Base-by-base conservation (phyloP, 805 yeast genomes). In the Nakazawaea populi region DNA sequence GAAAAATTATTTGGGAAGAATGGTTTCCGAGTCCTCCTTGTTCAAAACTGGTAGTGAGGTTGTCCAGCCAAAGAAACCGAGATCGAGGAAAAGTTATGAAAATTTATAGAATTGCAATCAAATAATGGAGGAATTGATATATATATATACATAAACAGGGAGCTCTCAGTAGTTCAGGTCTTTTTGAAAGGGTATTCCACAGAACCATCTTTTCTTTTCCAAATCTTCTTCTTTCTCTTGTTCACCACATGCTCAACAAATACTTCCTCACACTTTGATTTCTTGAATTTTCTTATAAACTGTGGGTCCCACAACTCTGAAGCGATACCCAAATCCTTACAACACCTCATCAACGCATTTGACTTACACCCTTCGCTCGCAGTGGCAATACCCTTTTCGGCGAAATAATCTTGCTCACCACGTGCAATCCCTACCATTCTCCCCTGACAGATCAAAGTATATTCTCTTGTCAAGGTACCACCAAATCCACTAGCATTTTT, bases 281-380 rank as follows among this genome's bases (percentile, higher is more conserved):
- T 73, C 64, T 87, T 87, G 68, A 83, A 87, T 44, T 63, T 60
- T 58, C 87, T 77, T 55, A 94, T 90, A 60, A 92, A 94, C 41
- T 82, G 72, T 2, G 99, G 99, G 65, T 94, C 99, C 99, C 99
- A 94, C 47, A 94, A 75, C 63, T 94, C 99, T 52, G 96, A 87
- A 1, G 97, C 99, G 56, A 94, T 86, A 4, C 98, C 98, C 60
- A 94, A 75, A 69, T 94, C 99, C 66, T 94, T 94, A 69, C 99
- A 94, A 62, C 98, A 91, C 65, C 99, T 79, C 98, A 94, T 92
- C 65, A 94, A 71, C 0, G 98, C 97, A 64, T 94, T 94, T 63
- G 95, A 85, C 64, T 90, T 90, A 68, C 98, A 92, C 9, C 99
- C 99, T 69, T 94, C 99, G 41, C 95, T 84, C 0, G 98, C 97